A percentile compares a stretch with the other conserved stretches of the same genome.
Conservation (phyloP, 2,329 filamentous ascomycete species). For the Diaporthe sp. region DNA sequence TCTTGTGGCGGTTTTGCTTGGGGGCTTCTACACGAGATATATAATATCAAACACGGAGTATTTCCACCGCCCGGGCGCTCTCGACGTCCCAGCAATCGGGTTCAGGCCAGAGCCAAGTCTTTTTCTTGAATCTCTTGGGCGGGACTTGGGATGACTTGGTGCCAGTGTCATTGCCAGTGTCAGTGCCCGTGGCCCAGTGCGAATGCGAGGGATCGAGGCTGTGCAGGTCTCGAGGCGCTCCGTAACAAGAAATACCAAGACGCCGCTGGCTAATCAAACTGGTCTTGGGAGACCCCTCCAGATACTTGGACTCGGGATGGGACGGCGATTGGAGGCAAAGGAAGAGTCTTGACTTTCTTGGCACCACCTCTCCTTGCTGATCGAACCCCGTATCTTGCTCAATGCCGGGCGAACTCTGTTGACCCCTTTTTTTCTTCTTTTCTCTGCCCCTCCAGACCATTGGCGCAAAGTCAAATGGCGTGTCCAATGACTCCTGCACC, state of each 20-base stretch:
- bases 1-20: neutral
- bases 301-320: neutral
- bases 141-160: conserved; percentile 27
- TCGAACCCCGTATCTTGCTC: conserved; percentile 24
- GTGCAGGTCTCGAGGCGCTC: conserved; percentile 26
- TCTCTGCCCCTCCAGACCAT: neutral
- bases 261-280: conserved; percentile 23
- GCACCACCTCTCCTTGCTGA: conserved; percentile 4
- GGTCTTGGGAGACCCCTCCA: neutral
- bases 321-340: neutral
- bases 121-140: conserved; percentile 22
- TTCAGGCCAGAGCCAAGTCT: conserved; percentile 12
- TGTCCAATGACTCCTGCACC: conserved; percentile 8
- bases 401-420: conserved; percentile 18
- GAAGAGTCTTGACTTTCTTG: conserved; percentile 26
- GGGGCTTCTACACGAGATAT: conserved; percentile 17
- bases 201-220: conserved; percentile 25
- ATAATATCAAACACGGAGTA: conserved; percentile 30
- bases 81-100: conserved; percentile 13
- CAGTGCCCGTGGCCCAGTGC: neutral
- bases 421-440: neutral
- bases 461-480: conserved; percentile 16
- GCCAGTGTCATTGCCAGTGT: conserved; percentile 6
- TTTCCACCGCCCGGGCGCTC: conserved; percentile 12
- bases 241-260: conserved; percentile 21